Evolutionary conservation across 2,329 filamentous ascomycete species (phyloP).

Genomic region (Fusarium sororula): DNA sequence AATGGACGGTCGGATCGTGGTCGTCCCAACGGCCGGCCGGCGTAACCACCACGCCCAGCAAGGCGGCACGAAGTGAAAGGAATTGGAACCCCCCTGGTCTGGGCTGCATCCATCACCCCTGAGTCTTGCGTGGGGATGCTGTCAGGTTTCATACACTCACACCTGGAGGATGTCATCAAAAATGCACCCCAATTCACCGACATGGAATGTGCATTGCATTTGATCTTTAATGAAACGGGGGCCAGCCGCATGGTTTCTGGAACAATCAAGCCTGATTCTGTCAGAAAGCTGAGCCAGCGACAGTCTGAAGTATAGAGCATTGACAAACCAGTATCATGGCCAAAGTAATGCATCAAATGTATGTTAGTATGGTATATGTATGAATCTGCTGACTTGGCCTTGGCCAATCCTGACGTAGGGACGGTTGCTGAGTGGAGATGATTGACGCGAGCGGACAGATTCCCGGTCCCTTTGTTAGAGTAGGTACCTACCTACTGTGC

Average conservation of each 20-base stretch:
- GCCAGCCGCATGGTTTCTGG: conserved; percentile 25
- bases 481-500: not conserved
- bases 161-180: not conserved
- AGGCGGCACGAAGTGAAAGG: conserved; percentile 14
- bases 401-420: not conserved
- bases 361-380: not conserved
- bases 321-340: not conserved
- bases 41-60: conserved; percentile 32
- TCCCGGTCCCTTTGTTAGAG: not conserved
- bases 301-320: not conserved
- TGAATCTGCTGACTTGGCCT: not conserved
- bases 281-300: conserved; percentile 10
- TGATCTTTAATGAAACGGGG: conserved; percentile 21
- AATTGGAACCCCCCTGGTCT: not conserved
- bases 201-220: conserved; percentile 19
- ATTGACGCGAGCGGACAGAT: not conserved
- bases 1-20: conserved; percentile 34
- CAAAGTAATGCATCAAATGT: not conserved
- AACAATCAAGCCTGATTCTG: conserved; percentile 3
- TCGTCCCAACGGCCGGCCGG: conserved; percentile 30
- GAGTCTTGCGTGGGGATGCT: not conserved
- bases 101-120: not conserved
- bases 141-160: not conserved
- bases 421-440: conserved; percentile 2
- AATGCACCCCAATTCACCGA: not conserved